These are phyloP conservation scores for Sporodiniella umbellata DNA, from an alignment of 371 early-diverging fungal species.

Conservation along the genomic window DNA sequence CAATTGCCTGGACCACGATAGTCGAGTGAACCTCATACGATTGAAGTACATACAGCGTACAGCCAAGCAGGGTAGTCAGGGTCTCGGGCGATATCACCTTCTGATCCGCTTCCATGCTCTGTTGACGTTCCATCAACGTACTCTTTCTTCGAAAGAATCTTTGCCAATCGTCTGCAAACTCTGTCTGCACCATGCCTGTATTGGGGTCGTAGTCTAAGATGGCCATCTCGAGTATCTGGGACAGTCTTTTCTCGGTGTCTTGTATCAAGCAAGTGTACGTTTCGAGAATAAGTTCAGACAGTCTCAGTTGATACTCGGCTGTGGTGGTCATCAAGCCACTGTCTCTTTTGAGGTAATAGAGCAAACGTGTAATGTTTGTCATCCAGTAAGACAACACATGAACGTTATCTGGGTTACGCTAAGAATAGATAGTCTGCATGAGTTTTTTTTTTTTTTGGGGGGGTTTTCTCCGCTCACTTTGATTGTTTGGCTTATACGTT, in stretches of 20 bases:
- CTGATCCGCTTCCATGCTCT: neutral
- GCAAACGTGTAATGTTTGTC: constrained; percentile 68
- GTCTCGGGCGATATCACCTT: constrained; percentile 41
- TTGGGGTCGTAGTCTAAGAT: constrained; percentile 71
- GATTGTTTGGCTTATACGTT: constrained; percentile 57
- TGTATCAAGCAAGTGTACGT: constrained; percentile 58
- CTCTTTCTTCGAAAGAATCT: constrained; percentile 43
- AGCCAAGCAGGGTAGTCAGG: constrained; percentile 60
- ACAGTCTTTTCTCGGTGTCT: constrained; percentile 56
- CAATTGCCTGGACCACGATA: constrained; percentile 61
- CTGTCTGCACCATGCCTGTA: constrained; percentile 63
- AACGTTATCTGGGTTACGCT: constrained; percentile 28
- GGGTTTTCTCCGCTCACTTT: constrained; percentile 53
- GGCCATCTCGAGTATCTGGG: constrained; percentile 56
- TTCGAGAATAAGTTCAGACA: constrained; percentile 73
- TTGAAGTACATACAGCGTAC: constrained; percentile 58
- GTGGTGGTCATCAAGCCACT: constrained; percentile 60
- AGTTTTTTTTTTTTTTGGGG: neutral
- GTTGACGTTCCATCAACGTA: neutral
- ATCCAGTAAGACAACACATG: constrained; percentile 76
- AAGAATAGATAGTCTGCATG: neutral
- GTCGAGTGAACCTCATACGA: constrained; percentile 64
- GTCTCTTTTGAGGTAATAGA: constrained; percentile 84
- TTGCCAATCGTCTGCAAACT: constrained; percentile 62
- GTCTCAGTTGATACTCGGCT: constrained; percentile 53